Base-by-base conservation (phyloP, 2,329 filamentous ascomycete species). In the Shiraia bambusicola region DNA sequence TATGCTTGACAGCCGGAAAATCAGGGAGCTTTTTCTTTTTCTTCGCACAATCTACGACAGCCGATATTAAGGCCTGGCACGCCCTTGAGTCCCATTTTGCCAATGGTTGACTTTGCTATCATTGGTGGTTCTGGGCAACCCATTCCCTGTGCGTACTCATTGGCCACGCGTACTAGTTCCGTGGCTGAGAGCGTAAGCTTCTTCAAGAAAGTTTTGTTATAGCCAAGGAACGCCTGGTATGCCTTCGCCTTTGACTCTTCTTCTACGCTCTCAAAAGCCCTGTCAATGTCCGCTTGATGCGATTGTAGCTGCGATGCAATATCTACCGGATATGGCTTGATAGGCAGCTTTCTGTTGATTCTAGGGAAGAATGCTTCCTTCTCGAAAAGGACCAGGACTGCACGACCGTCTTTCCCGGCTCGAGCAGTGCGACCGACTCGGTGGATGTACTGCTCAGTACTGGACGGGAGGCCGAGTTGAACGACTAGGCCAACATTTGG, bases 301-400 rank as follows among this genome's bases (percentile, higher is more conserved):
- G 59, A 44, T 6, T 65, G 40, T 24, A 72, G 63, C 8, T 59
- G 54, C 10, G 62, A 56, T 6, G 63, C 58, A 42, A 79, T 65
- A 15, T 70, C 64, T 11, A 66, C 61, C 1, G 75, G 72, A 48
- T 79, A 76, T 2, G 75, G 69, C 22, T 75, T 61, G 54, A 79
- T 78, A 13, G 75, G 75, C 13, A 80, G 59, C 24, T 71, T 67
- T 45, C 62, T 74, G 58, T 79, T 78, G 40, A 64, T 62, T 26
- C 64, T 66, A 16, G 75, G 58, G 59, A 79, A 80, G 65, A 76
- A 80, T 6, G 70, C 69, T 50, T 81, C 78, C 37, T 69, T 67
- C 47, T 76, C 54, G 8, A 75, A 78, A 30, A 81, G 69, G 12
- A 81, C 52, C 37, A 80, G 75, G 41, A 80, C 69, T 10, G 77